Evolutionary conservation across 768 basidiomycete genomes (phyloP).

Genomic region (Coprinellus micaceus): DNA sequence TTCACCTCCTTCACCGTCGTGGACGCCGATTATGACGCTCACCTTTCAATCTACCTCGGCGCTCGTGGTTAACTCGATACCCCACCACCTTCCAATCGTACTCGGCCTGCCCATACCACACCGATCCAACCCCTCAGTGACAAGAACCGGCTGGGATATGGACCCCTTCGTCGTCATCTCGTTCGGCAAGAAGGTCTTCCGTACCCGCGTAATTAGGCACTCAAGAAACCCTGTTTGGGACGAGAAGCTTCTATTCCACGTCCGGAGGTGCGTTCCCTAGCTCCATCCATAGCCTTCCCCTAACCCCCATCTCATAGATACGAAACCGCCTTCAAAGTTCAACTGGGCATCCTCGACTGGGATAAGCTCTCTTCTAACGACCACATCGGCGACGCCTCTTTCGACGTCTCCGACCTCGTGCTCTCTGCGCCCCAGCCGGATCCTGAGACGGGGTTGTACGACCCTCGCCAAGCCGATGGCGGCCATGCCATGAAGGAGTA

Average conservation of each 20-base stretch:
- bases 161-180: slow-evolving; percentile 95
- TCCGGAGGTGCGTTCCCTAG: no score
- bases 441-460: slow-evolving; percentile 54
- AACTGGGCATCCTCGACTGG: slow-evolving; percentile 91
- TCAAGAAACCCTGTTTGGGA: slow-evolving; percentile 86
- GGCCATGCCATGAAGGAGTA: slow-evolving; percentile 75
- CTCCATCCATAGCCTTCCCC: no score
- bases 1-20: no score
- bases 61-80: background rate
- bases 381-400: slow-evolving; percentile 72
- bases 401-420: slow-evolving; percentile 71
- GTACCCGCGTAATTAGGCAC: slow-evolving; percentile 85
- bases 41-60: background rate
- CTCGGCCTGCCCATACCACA: no score
- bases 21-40: no score
- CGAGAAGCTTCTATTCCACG: slow-evolving; percentile 94
- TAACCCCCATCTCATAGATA: slow-evolving; percentile 43
- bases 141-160: slow-evolving; percentile 90
- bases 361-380: slow-evolving; percentile 91
- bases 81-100: background rate
- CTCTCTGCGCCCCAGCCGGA: slow-evolving; percentile 64
- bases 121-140: slow-evolving; percentile 50
- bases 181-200: slow-evolving; percentile 96
- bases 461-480: slow-evolving; percentile 38
- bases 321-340: slow-evolving; percentile 73